phyloP scores from a whole-genome alignment of 1,284 basidiomycete genomes.

The Irpex sp. region DNA sequence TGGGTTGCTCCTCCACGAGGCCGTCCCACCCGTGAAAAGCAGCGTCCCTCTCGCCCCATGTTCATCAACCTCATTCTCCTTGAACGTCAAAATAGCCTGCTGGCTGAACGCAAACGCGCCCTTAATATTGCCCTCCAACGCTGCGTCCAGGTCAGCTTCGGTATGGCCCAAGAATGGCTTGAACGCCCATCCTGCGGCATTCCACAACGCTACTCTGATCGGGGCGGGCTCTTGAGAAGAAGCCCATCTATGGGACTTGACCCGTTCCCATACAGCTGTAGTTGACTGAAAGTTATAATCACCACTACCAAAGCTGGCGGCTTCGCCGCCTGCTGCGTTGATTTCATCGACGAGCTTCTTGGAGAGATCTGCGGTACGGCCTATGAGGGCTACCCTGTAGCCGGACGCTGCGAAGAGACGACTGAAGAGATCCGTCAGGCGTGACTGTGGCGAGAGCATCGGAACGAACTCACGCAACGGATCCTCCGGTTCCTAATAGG shows the following conservation, averaged over 20 bases:
- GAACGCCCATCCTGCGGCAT: constrained; percentile 54
- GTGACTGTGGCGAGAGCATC: not conserved
- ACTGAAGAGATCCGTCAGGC: constrained; percentile 37
- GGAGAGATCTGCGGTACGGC: constrained; percentile 52
- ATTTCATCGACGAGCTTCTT: constrained; percentile 54
- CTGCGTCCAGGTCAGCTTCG: constrained; percentile 49
- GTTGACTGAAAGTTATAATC: constrained; percentile 55
- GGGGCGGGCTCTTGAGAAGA: constrained; percentile 32
- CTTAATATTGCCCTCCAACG: constrained; percentile 53
- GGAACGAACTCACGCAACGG: not conserved
- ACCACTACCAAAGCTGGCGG: constrained; percentile 54
- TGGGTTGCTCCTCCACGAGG: constrained; percentile 60
- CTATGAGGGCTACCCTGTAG: constrained; percentile 67
- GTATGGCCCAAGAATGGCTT: constrained; percentile 70
- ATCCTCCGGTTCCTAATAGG: not conserved
- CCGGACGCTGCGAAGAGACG: constrained; percentile 62
- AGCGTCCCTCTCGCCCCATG: constrained; percentile 56
- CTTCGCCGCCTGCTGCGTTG: constrained; percentile 55
- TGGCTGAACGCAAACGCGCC: constrained; percentile 69
- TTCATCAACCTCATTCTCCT: constrained; percentile 50
- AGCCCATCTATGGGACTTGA: constrained; percentile 47
- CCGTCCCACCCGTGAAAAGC: constrained; percentile 78
- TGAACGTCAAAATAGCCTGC: constrained; percentile 59
- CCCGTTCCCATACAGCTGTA: constrained; percentile 47
- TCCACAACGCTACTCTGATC: constrained; percentile 67